Evolutionary conservation across 306 rosid genomes (phyloP).

Genomic region (Vigna angularis): DNA sequence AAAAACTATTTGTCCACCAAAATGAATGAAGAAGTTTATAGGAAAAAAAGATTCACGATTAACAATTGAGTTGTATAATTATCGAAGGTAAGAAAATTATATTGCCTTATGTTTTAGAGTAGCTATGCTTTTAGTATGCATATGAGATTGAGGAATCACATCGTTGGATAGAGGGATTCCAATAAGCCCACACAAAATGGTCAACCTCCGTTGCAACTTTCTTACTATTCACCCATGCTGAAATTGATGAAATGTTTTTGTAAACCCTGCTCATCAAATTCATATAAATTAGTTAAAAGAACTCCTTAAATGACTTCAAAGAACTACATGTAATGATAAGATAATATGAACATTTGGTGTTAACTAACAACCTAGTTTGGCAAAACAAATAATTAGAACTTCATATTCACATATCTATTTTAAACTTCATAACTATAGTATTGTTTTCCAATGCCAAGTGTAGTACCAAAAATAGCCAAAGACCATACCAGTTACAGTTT

Average conservation of each 20-base stretch:
- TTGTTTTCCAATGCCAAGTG: neutral
- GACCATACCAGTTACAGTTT: no score
- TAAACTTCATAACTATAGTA: neutral
- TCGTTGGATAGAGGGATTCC: no score
- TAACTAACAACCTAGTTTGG: neutral
- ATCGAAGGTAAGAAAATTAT: no score
- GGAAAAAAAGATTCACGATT: no score
- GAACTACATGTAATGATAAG: neutral
- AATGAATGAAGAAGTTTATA: no score
- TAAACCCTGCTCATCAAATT: constrained; percentile 63
- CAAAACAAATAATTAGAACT: neutral
- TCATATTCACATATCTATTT: neutral
- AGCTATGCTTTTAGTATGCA: no score
- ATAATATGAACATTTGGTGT: constrained; percentile 4
- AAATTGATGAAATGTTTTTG: constrained; percentile 65
- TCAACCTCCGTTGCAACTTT: no score
- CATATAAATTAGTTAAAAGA: constrained; percentile 21
- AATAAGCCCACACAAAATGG: no score
- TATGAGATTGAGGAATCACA: no score
- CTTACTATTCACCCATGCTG: neutral
- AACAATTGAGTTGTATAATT: no score
- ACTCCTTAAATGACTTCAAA: neutral
- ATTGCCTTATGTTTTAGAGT: no score
- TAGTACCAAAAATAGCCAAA: neutral
- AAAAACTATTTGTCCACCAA: no score